These are phyloP conservation scores for Metarhizium brunneum DNA, from an alignment of 2,329 filamentous ascomycete genomes.

Conservation along the genomic window DNA sequence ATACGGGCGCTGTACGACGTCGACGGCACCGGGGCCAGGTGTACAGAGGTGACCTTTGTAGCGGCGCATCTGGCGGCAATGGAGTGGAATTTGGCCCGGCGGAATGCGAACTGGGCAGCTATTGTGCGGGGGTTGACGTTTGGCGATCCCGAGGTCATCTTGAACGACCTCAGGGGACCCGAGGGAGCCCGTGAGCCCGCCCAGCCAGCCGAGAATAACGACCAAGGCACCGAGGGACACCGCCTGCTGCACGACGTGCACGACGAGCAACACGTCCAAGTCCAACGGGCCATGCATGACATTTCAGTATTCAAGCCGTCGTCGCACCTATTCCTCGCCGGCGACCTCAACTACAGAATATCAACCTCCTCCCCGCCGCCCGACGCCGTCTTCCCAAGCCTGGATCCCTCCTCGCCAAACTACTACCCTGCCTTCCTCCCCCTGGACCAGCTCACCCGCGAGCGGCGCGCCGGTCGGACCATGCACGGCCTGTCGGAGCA, in stretches of 20 bases:
- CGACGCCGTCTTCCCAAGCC: slow-evolving; percentile 54
- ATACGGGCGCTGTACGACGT: slow-evolving; percentile 55
- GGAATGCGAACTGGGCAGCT: slow-evolving; percentile 82
- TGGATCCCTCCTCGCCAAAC: slow-evolving; percentile 40
- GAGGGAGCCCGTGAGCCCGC: slow-evolving; percentile 5
- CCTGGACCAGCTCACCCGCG: slow-evolving; percentile 70
- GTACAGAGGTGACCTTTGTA: slow-evolving; percentile 71
- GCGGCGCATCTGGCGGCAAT: slow-evolving; percentile 82
- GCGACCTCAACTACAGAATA: slow-evolving; percentile 94
- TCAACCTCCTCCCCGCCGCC: slow-evolving; percentile 53
- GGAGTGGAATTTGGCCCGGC: slow-evolving; percentile 64
- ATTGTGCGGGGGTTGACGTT: slow-evolving; percentile 79
- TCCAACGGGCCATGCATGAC: slow-evolving; percentile 40
- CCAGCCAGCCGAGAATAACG: slow-evolving; percentile 10
- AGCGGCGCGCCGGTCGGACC: slow-evolving; percentile 59
- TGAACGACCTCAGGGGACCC: slow-evolving; percentile 13
- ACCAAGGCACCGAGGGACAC: slow-evolving; percentile 17
- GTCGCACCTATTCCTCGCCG: slow-evolving; percentile 75
- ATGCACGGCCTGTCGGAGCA: slow-evolving; percentile 73
- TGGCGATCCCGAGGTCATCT: slow-evolving; percentile 37
- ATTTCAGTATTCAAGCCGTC: slow-evolving; percentile 65
- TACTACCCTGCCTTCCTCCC: slow-evolving; percentile 61
- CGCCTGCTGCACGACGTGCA: slow-evolving; percentile 26
- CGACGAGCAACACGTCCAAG: slow-evolving; percentile 21
- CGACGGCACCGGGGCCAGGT: slow-evolving; percentile 15